phyloP scores from a whole-genome alignment of 1,139 yeast species.

The Blastobotrys capitulatus region DNA sequence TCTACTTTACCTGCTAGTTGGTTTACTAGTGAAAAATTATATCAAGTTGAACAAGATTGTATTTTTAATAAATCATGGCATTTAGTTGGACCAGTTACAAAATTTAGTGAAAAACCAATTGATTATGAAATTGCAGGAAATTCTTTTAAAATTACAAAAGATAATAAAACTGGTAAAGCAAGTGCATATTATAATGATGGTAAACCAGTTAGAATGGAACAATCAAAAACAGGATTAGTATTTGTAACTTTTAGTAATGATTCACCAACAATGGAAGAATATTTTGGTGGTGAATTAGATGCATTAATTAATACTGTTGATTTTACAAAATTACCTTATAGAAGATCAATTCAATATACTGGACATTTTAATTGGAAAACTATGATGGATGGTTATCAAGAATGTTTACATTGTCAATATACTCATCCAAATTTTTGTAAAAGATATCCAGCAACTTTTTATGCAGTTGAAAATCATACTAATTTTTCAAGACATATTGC shows the following conservation, averaged over 20 bases:
- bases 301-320: constrained; percentile 10
- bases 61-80: constrained; percentile 11
- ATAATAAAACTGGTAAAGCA: neutral
- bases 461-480: constrained; percentile 12
- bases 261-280: constrained; percentile 11
- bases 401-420: constrained; percentile 11
- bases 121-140: constrained; percentile 11
- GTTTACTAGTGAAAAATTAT: constrained; percentile 10
- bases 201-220: constrained; percentile 4
- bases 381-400: constrained; percentile 13
- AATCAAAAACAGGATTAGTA: constrained; percentile 10
- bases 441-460: constrained; percentile 10
- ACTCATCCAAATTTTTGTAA: constrained; percentile 11
- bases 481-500: constrained; percentile 13
- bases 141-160: constrained; percentile 4
- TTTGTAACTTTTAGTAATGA: constrained; percentile 10
- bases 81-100: constrained; percentile 12
- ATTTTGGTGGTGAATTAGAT: constrained; percentile 11
- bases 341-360: constrained; percentile 9
- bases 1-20: constrained; percentile 12
- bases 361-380: constrained; percentile 14
- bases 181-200: constrained; percentile 2
- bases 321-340: constrained; percentile 11
- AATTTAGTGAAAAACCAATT: constrained; percentile 7
- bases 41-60: constrained; percentile 6